Evolutionary conservation across 2,329 filamentous ascomycete species (phyloP), one percentile per base, ranked within the genome.

Genomic region (Penicillium vulpinum): DNA sequence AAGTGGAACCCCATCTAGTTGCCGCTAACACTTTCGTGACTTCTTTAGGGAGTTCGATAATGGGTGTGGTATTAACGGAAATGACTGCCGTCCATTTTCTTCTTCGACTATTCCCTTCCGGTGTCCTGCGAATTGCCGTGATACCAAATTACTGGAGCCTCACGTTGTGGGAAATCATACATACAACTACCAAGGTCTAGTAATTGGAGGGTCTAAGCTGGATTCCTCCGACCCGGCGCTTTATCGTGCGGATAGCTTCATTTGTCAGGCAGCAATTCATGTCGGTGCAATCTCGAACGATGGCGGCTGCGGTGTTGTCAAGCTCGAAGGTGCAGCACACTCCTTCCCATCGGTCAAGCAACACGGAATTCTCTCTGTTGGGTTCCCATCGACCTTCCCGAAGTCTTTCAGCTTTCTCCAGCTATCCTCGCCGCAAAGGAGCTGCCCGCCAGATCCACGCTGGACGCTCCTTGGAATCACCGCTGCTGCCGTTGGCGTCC

Each of bases 211-310:
- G 2, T 73, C 78, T 2, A 63, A 71, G 18, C 67, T 70, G 0
- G 69, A 68, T 15, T 72, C 73, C 5, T 67, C 74, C 2, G 70
- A 74, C 6, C 64, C 65, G 1, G 82, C 88, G 0, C 79, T 89
- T 22, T 97, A 97, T 72, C 88, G 94, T 18, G 91, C 89, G 10
- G 92, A 96, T 74, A 95, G 91, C 15, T 95, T 90, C 75, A 88
- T 96, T 53, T 96, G 92, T 70, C 88, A 86, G 57, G 83, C 92
- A 13, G 92, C 91, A 33, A 90, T 96, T 48, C 92, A 96, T 70
- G 86, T 91, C 0, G 92, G 91, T 21, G 81, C 92, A 65, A 85
- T 95, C 58, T 85, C 84, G 35, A 85, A 92, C 67, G 75, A 80
- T 29, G 92, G 92, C 36, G 92, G 92, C 1, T 96, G 92, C 65